phyloP scores from a whole-genome alignment of 2,329 filamentous ascomycete species.

The Alternaria sp. region DNA sequence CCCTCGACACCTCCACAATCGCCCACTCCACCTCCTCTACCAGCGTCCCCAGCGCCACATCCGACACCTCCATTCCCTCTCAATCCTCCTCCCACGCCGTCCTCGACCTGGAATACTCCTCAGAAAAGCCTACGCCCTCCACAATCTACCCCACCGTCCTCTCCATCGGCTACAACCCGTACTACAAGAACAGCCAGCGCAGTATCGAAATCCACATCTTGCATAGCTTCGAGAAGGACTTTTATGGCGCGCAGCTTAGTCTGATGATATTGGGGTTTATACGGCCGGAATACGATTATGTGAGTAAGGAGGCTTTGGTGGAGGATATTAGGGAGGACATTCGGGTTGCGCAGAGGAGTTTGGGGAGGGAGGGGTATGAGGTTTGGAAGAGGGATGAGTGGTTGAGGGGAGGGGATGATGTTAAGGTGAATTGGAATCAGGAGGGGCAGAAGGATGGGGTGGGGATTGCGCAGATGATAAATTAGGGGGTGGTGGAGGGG shows the following conservation, averaged over 20 bases:
- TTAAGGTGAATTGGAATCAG: constrained; percentile 1
- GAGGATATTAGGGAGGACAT: constrained; percentile 91
- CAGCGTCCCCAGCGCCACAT: constrained; percentile 23
- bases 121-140: constrained; percentile 18
- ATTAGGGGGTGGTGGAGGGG: neutral
- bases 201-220: constrained; percentile 92
- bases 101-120: constrained; percentile 30
- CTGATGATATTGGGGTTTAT: constrained; percentile 86
- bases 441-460: constrained; percentile 16
- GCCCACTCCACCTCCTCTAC: constrained; percentile 40
- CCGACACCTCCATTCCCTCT: constrained; percentile 14
- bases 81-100: constrained; percentile 37
- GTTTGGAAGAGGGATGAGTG: constrained; percentile 57
- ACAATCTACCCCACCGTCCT: constrained; percentile 43
- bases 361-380: constrained; percentile 69
- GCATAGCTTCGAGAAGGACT: constrained; percentile 76
- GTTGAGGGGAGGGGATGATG: constrained; percentile 29
- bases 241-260: constrained; percentile 82
- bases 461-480: constrained; percentile 18
- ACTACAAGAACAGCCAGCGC: constrained; percentile 89
- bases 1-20: constrained; percentile 63
- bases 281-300: constrained; percentile 87
- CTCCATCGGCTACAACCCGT: constrained; percentile 83
- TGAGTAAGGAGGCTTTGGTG: constrained; percentile 79
- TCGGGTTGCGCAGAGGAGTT: constrained; percentile 75